phyloP scores from a whole-genome alignment of 2,329 filamentous ascomycete species.

The Aschersonia sp. region DNA sequence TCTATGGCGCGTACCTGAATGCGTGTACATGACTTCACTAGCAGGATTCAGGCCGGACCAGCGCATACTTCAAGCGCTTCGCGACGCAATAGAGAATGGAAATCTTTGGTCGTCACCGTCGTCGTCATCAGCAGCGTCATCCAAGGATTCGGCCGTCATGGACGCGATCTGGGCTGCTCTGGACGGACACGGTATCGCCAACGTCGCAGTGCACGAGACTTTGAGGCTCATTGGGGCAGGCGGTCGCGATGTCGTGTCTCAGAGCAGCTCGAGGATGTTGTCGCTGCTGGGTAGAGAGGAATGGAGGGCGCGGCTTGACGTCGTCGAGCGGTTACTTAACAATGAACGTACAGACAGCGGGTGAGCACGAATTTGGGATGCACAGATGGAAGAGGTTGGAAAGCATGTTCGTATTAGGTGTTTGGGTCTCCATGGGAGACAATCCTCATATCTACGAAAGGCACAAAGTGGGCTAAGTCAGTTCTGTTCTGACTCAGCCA shows the following conservation, averaged over 20 bases:
- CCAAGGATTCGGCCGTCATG: constrained; percentile 6
- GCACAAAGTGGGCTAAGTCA: neutral
- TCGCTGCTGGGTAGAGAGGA: constrained; percentile 20
- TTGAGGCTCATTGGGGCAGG: constrained; percentile 18
- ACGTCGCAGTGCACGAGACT: constrained; percentile 11
- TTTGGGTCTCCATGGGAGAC: neutral
- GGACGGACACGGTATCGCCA: constrained; percentile 6
- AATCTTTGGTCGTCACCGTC: constrained; percentile 4
- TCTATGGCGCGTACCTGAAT: constrained; percentile 20
- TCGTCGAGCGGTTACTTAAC: constrained; percentile 6
- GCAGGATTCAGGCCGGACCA: constrained; percentile 6
- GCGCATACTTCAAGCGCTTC: constrained; percentile 11
- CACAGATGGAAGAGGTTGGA: no score
- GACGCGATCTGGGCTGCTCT: constrained; percentile 6
- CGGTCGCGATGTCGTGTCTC: constrained; percentile 12
- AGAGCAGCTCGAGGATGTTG: constrained; percentile 16
- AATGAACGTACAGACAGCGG: neutral
- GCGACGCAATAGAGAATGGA: constrained; percentile 8
- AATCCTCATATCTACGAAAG: neutral
- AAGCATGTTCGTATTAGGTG: neutral
- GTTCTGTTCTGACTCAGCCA: neutral
- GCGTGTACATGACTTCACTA: constrained; percentile 14
- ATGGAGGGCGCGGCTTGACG: constrained; percentile 13
- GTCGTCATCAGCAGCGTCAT: no score
- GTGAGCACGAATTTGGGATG: no score